Evolutionary conservation across 2,329 filamentous ascomycete species (phyloP), one percentile per base, ranked within the genome.

Genomic region (Lasiodiplodia gonubiensis): DNA sequence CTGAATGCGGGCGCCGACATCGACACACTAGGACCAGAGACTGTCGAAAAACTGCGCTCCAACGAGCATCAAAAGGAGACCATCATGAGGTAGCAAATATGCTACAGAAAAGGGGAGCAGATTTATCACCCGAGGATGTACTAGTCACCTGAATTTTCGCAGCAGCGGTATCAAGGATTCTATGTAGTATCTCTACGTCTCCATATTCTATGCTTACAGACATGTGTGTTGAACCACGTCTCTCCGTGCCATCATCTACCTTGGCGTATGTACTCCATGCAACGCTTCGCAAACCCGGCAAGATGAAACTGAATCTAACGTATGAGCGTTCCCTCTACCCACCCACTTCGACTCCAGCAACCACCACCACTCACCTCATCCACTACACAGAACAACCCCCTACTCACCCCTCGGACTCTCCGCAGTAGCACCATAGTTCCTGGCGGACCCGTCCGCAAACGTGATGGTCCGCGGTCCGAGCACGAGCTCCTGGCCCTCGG

Each of bases 391-490:
- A 21, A 3, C 11, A 18, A 35, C 48, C 33, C 64, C 53, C 33
- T 61, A 55, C 21, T 33, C 42, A 53, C 61, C 53, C 21, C 46
- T 55, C 27, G 25, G 39, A 3, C 23, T 49, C 4, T 16, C 37
- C 4, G 10, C 1, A 21, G 2, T n/a, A 23, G 30, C 14, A 5
- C 30, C 52, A 37, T 54, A 33, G n/a, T n/a, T 55, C 25, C 23
- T 21, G 21, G 23, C 12, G 14, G 46, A 23, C 21, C 65, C 65
- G 25, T 54, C 65, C 21, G 65, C 65, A 35, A 67, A 67, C 11
- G 16, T 37, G n/a, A 67, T 67, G 2, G 55, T 53, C 30, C 65
- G 54, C 46, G 54, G 54, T 5, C 21, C 54, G 1, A 67, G 49
- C 30, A 37, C n/a, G 35, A 51, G 21, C 55, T 67, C 54, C 35